phyloP scores from a whole-genome alignment of 2,329 filamentous ascomycete genomes.

The Arthrobotrys sphaeroides region DNA sequence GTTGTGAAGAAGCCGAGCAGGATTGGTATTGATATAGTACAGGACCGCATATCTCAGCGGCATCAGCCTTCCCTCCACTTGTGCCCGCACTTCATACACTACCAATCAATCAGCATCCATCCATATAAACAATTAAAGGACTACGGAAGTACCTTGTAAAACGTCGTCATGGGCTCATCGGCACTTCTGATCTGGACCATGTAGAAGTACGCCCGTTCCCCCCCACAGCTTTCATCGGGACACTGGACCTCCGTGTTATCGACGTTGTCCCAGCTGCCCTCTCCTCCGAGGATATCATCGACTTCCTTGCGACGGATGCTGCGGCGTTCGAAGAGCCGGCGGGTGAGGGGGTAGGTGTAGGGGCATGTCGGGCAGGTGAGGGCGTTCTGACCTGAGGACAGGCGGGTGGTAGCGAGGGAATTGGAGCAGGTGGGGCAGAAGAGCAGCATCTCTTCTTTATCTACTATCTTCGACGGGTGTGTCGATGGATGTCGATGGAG shows the following conservation, averaged over 20 bases:
- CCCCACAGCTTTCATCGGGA: constrained; percentile 79
- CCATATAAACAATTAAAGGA: constrained; percentile 10
- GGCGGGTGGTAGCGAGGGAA: constrained; percentile 73
- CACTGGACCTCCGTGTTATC: constrained; percentile 84
- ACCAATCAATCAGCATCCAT: constrained; percentile 46
- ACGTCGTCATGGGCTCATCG: constrained; percentile 97
- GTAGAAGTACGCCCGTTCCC: constrained; percentile 88
- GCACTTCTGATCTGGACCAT: constrained; percentile 97
- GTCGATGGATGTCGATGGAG: too few relatives aligned
- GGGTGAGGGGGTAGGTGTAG: constrained; percentile 84
- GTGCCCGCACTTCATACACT: constrained; percentile 74
- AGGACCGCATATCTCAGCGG: background rate
- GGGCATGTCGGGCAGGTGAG: constrained; percentile 96
- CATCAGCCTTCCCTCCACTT: constrained; percentile 73
- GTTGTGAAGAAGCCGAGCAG: background rate
- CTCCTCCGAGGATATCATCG: constrained; percentile 84
- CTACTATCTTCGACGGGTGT: too few relatives aligned
- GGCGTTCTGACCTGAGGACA: constrained; percentile 70
- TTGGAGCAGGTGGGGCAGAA: constrained; percentile 85
- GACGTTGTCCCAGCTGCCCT: constrained; percentile 88
- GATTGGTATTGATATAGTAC: background rate
- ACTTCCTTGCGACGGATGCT: constrained; percentile 86
- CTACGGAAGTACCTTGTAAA: constrained; percentile 76
- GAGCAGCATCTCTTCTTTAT: constrained; percentile 55
- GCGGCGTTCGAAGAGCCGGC: constrained; percentile 80